These are phyloP conservation scores for Magnaporthiopsis poae DNA, from an alignment of 2,329 filamentous ascomycete species.

Conservation along the genomic window DNA sequence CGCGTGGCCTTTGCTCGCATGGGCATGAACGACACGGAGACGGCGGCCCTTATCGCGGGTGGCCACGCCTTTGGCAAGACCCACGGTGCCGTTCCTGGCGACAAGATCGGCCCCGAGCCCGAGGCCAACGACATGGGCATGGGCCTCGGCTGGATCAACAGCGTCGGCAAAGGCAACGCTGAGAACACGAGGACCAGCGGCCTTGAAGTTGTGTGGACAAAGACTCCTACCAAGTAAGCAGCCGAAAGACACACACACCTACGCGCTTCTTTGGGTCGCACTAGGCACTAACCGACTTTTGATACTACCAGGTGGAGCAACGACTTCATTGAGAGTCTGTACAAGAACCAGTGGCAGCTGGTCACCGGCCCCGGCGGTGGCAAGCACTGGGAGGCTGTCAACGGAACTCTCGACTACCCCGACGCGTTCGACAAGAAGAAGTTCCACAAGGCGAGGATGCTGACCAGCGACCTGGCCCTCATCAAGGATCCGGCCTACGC, in stretches of 20 bases:
- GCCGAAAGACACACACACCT: no score
- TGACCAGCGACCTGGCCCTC: constrained; percentile 61
- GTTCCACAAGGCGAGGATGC: constrained; percentile 61
- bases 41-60: constrained; percentile 62
- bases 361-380: constrained; percentile 62
- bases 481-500: constrained; percentile 58
- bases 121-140: constrained; percentile 49
- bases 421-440: constrained; percentile 56
- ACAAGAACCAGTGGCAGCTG: constrained; percentile 64
- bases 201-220: constrained; percentile 67
- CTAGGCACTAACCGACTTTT: no score
- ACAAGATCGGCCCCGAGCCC: constrained; percentile 53
- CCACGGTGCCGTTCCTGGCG: constrained; percentile 45
- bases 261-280: no score
- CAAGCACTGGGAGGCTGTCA: constrained; percentile 63
- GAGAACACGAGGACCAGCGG: constrained; percentile 60
- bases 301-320: constrained; percentile 54
- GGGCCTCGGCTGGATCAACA: constrained; percentile 61
- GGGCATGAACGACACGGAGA: constrained; percentile 72
- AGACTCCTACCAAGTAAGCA: constrained; percentile 54
- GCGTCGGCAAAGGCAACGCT: constrained; percentile 51
- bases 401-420: constrained; percentile 53
- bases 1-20: constrained; percentile 62
- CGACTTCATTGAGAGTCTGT: constrained; percentile 62
- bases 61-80: constrained; percentile 69